Evolutionary conservation across 306 rosid species (phyloP).

Genomic region (Styphnolobium japonicum): DNA sequence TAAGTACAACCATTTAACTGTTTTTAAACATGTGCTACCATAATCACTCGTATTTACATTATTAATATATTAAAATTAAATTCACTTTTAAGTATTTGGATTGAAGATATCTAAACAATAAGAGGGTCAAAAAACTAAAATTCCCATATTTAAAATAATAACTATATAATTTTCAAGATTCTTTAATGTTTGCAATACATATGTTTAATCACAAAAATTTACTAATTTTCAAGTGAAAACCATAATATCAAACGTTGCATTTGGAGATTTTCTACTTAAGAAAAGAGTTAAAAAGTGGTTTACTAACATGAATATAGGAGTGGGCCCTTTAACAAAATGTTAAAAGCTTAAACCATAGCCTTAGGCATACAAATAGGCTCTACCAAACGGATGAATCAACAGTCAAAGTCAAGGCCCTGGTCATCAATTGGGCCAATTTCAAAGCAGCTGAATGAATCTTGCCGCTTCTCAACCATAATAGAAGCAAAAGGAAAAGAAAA

Average conservation of each 20-base stretch:
- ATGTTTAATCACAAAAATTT: not conserved
- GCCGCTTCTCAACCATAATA: conserved; percentile 1
- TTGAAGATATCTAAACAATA: too few relatives aligned
- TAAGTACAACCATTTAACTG: too few relatives aligned
- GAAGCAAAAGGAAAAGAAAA: not conserved
- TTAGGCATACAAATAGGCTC: conserved; percentile 19
- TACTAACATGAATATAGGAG: not conserved
- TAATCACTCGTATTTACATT: too few relatives aligned
- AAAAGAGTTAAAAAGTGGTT: conserved; percentile 6
- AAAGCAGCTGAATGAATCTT: conserved; percentile 27
- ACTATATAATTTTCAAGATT: too few relatives aligned
- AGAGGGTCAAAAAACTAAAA: too few relatives aligned
- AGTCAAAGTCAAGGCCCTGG: conserved; percentile 37
- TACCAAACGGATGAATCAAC: conserved; percentile 24
- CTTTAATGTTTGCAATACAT: too few relatives aligned
- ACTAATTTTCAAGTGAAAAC: not conserved
- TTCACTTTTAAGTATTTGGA: too few relatives aligned
- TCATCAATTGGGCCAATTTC: conserved; percentile 24
- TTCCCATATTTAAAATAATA: too few relatives aligned
- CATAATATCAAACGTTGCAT: not conserved
- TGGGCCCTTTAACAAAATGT: not conserved
- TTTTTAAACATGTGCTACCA: too few relatives aligned
- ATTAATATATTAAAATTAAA: too few relatives aligned
- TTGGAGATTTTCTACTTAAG: not conserved
- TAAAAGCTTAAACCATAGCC: not conserved